phyloP scores from a whole-genome alignment of 1,284 basidiomycete genomes.

The Sanguinoderma infundibulare region DNA sequence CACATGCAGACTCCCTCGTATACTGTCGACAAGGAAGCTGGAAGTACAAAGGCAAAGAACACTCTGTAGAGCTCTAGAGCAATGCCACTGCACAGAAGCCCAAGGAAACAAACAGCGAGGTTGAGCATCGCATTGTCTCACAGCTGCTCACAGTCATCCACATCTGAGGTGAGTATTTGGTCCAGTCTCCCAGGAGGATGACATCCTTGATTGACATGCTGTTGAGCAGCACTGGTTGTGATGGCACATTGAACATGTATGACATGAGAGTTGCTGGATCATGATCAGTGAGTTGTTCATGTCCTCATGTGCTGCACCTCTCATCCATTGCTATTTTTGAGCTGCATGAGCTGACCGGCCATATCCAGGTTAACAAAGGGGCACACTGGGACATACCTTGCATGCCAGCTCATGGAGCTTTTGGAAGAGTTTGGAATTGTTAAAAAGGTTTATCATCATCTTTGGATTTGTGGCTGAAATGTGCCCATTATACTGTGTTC shows the following conservation, averaged over 20 bases:
- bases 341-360: too few species aligned
- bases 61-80: too few species aligned
- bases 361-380: not conserved
- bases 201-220: not conserved
- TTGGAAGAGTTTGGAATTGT: not conserved
- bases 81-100: too few species aligned
- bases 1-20: too few species aligned
- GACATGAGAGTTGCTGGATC: not conserved
- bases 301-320: not conserved
- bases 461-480: not conserved
- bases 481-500: not conserved
- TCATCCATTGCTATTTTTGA: too few species aligned
- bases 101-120: too few species aligned
- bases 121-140: too few species aligned
- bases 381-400: not conserved
- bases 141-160: too few species aligned
- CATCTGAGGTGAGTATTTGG: too few species aligned
- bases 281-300: not conserved
- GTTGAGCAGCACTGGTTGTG: not conserved
- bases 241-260: not conserved
- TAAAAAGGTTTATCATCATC: not conserved
- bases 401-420: not conserved
- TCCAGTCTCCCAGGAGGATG: too few species aligned
- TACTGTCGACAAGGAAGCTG: too few species aligned
- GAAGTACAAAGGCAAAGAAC: too few species aligned